These are phyloP conservation scores for Xylaria sp. DNA, from an alignment of 2,329 filamentous ascomycete genomes.

Conservation along the genomic window DNA sequence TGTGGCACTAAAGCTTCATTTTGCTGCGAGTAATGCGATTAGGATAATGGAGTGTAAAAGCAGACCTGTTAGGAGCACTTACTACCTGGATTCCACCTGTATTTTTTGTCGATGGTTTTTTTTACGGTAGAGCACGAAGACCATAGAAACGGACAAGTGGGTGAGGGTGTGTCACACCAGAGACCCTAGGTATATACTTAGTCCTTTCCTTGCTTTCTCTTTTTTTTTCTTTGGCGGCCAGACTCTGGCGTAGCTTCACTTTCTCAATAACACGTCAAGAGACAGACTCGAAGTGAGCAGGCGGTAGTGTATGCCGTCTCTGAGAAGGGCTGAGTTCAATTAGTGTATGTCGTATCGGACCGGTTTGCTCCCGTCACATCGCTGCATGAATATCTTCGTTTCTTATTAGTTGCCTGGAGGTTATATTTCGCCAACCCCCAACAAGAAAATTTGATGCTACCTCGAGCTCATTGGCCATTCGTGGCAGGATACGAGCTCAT, in stretches of 20 bases:
- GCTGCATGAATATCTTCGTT: constrained; percentile 27
- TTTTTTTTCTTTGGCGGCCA: neutral
- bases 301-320: neutral
- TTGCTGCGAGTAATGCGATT: constrained; percentile 8
- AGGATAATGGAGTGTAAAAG: constrained; percentile 12
- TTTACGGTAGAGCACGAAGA: neutral
- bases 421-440: constrained; percentile 24
- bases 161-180: neutral
- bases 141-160: constrained; percentile 2
- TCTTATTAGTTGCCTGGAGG: constrained; percentile 22
- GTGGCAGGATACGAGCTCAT: constrained; percentile 30
- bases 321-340: constrained; percentile 11
- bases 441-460: constrained; percentile 15
- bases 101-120: neutral
- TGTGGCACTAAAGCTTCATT: constrained; percentile 21
- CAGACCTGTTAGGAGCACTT: constrained; percentile 13
- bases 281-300: constrained; percentile 13
- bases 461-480: constrained; percentile 30
- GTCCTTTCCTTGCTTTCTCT: neutral
- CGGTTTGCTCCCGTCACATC: constrained; percentile 34
- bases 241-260: constrained; percentile 19
- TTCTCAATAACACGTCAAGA: constrained; percentile 29
- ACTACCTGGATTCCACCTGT: constrained; percentile 1
- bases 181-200: neutral
- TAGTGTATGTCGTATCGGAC: constrained; percentile 33